Evolutionary conservation across 805 yeast genomes (phyloP).

Genomic region (Yueomyces sinensis): DNA sequence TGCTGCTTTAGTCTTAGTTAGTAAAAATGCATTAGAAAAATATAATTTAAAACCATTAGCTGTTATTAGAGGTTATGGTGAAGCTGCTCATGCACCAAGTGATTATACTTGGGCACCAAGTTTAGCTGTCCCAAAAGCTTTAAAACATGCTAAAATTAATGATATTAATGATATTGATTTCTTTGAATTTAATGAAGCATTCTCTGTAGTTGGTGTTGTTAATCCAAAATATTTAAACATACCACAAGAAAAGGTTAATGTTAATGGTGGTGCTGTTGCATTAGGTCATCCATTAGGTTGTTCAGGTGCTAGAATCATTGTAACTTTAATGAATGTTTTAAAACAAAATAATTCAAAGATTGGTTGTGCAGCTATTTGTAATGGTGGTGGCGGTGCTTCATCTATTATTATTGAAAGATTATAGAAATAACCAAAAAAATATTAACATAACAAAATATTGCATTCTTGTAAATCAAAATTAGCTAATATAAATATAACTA

Average conservation of each 20-base stretch:
- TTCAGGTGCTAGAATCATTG: slow-evolving; percentile 90
- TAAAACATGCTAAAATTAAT: slow-evolving; percentile 66
- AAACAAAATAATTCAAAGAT: slow-evolving; percentile 73
- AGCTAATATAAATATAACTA: background rate
- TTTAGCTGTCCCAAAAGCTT: slow-evolving; percentile 89
- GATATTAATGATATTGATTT: slow-evolving; percentile 58
- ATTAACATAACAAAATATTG: slow-evolving; percentile 2
- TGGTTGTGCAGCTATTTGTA: slow-evolving; percentile 95
- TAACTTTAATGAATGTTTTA: slow-evolving; percentile 71
- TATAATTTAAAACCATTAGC: slow-evolving; percentile 83
- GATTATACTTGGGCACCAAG: slow-evolving; percentile 96
- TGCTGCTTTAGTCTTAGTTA: slow-evolving; percentile 83
- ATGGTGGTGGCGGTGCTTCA: slow-evolving; percentile 99
- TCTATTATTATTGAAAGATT: slow-evolving; percentile 74
- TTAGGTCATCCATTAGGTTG: slow-evolving; percentile 92
- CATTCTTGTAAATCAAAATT: background rate
- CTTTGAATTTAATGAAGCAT: slow-evolving; percentile 96
- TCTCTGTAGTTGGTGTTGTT: slow-evolving; percentile 91
- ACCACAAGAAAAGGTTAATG: slow-evolving; percentile 59
- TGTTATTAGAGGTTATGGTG: slow-evolving; percentile 89
- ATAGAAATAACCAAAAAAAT: background rate
- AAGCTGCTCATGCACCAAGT: slow-evolving; percentile 90
- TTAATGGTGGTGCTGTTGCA: slow-evolving; percentile 94
- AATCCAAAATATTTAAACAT: slow-evolving; percentile 59
- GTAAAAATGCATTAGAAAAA: slow-evolving; percentile 75